Conservation (phyloP, 139 green algal species). For the Auxenochlorella pyrenoidosa region DNA sequence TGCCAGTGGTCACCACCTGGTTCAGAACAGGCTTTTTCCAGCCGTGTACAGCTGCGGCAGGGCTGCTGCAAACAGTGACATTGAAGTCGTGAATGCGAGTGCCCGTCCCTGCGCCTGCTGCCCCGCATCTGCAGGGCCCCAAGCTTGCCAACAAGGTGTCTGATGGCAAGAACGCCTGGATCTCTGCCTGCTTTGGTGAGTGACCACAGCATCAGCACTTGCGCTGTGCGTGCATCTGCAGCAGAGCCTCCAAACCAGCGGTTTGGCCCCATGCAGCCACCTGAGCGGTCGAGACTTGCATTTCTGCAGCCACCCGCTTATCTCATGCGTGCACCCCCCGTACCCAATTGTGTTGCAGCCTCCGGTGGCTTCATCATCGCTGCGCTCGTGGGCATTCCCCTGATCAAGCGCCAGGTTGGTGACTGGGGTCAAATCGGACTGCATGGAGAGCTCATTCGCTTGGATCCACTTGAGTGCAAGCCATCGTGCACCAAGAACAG, state of each 20-base stretch:
- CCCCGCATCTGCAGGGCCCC: neutral
- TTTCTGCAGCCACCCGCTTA: neutral
- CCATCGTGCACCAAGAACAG: neutral
- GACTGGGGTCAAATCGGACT: no score
- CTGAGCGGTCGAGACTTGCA: no score
- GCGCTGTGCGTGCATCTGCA: no score
- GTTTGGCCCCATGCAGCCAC: no score
- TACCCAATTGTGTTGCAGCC: neutral
- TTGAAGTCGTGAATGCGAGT: no score
- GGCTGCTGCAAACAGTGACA: no score
- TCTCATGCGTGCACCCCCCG: neutral
- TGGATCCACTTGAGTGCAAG: neutral
- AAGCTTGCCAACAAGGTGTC: constrained; percentile 27
- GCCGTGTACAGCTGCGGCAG: no score
- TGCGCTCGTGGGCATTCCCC: neutral
- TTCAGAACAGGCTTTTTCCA: no score
- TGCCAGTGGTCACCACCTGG: no score
- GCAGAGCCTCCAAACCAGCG: no score
- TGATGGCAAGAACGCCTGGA: constrained; percentile 38
- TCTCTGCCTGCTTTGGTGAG: constrained; percentile 43
- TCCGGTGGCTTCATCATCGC: constrained; percentile 14
- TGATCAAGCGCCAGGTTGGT: constrained; percentile 40
- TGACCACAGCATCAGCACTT: neutral
- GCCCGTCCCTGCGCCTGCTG: no score
- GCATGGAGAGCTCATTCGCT: no score